phyloP scores from a whole-genome alignment of 1,139 yeast species.

The Magnusiomyces sp. region DNA sequence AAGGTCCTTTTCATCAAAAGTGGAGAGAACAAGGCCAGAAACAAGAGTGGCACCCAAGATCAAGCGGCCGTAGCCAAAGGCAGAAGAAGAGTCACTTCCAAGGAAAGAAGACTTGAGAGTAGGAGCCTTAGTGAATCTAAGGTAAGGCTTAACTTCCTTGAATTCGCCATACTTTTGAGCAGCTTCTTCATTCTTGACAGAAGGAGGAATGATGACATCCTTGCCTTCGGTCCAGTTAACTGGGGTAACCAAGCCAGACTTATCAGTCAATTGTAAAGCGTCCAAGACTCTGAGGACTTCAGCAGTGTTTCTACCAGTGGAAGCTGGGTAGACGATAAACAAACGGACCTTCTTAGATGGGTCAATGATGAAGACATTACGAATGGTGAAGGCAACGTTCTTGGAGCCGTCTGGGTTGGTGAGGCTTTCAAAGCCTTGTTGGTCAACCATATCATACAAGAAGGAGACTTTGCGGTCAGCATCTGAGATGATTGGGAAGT shows the following conservation, averaged over 20 bases:
- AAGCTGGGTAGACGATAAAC: constrained; percentile 79
- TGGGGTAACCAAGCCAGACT: constrained; percentile 76
- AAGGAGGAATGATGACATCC: constrained; percentile 84
- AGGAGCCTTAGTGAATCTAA: constrained; percentile 42
- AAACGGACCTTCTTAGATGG: constrained; percentile 79
- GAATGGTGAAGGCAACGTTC: constrained; percentile 48
- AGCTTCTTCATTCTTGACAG: constrained; percentile 73
- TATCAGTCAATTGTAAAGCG: constrained; percentile 74
- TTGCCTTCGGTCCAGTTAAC: constrained; percentile 65
- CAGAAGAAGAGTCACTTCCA: not conserved
- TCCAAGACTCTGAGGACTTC: constrained; percentile 84
- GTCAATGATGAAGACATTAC: constrained; percentile 83
- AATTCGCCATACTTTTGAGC: constrained; percentile 73
- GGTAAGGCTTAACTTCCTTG: constrained; percentile 73
- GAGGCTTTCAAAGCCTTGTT: constrained; percentile 73
- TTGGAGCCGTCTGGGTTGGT: constrained; percentile 46
- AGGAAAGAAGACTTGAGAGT: constrained; percentile 1
- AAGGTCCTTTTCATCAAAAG: not conserved
- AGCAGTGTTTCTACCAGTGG: constrained; percentile 82
- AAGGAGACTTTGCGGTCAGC: constrained; percentile 70
- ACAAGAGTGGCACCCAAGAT: not conserved
- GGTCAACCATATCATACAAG: constrained; percentile 85
- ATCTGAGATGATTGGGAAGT: constrained; percentile 85
- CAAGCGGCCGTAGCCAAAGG: not conserved
- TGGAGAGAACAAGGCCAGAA: not conserved